Evolutionary conservation across 441 rosid species (phyloP).

Genomic region (Arabidopsis hybrid): DNA sequence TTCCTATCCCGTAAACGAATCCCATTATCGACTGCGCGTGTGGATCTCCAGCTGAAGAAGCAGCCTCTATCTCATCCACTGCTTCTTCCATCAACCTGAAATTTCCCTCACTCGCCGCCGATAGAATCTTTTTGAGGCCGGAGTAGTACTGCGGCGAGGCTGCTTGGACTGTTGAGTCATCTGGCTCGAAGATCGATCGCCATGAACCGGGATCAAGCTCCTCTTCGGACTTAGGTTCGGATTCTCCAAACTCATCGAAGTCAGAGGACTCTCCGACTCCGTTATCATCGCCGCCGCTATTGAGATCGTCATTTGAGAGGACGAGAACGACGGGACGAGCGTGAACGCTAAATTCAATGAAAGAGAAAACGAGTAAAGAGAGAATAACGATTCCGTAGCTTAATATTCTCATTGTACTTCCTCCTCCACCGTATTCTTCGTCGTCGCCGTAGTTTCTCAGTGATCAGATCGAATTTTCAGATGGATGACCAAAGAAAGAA

Average conservation of each 20-base stretch:
- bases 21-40: constrained; percentile 84
- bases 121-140: constrained; percentile 59
- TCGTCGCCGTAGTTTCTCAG: constrained; percentile 40
- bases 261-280: constrained; percentile 57
- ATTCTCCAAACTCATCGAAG: constrained; percentile 89
- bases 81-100: constrained; percentile 74
- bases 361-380: constrained; percentile 50
- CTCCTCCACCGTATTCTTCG: constrained; percentile 21
- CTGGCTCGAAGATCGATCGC: constrained; percentile 88
- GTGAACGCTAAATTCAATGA: constrained; percentile 44
- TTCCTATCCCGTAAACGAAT: constrained; percentile 74
- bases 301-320: constrained; percentile 89
- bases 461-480: constrained; percentile 35
- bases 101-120: constrained; percentile 64
- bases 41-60: constrained; percentile 67
- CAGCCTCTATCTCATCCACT: constrained; percentile 62
- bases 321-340: constrained; percentile 80
- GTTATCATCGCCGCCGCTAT: constrained; percentile 65
- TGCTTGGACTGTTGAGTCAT: constrained; percentile 42
- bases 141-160: constrained; percentile 57
- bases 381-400: constrained; percentile 31
- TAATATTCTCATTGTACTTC: constrained; percentile 35
- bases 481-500: constrained; percentile 11
- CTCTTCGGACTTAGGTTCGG: constrained; percentile 72
- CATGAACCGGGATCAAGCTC: constrained; percentile 97